Conservation (phyloP, 257 asterid species). For the Leonotis leonurus region DNA sequence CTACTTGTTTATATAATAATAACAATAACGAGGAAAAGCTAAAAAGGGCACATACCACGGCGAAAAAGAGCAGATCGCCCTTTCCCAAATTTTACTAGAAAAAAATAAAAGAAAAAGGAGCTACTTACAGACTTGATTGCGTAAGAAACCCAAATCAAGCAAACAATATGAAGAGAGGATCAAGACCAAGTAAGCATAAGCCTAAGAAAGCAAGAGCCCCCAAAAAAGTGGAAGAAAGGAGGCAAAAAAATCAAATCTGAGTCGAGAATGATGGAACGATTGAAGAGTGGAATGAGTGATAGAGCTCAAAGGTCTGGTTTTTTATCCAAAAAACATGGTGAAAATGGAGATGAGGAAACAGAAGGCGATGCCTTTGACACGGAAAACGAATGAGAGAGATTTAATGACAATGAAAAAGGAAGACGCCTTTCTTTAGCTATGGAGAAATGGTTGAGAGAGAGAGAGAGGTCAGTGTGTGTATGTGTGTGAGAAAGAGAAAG, state of each 20-base stretch:
- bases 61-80: constrained; percentile 37
- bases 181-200: constrained; percentile 10
- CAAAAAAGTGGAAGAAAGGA: constrained; percentile 14
- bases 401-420: constrained; percentile 1
- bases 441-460: neutral
- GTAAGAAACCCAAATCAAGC: constrained; percentile 3
- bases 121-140: constrained; percentile 7
- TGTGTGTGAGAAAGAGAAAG: too few species aligned
- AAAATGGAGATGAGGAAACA: constrained; percentile 19
- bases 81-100: constrained; percentile 13
- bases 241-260: too few species aligned
- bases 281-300: constrained; percentile 6
- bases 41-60: constrained; percentile 12
- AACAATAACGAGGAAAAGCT: constrained; percentile 24
- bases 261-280: too few species aligned
- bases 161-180: constrained; percentile 17
- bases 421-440: constrained; percentile 1
- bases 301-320: constrained; percentile 8
- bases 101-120: neutral
- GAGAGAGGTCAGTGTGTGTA: too few species aligned
- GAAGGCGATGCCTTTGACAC: constrained; percentile 22
- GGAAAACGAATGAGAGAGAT: constrained; percentile 28
- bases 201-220: constrained; percentile 11
- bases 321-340: constrained; percentile 5
- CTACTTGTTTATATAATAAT: constrained; percentile 2